A percentile compares a stretch with the other conserved stretches of the same genome.
phyloP scores from a whole-genome alignment of 495 filamentous ascomycete genomes.

The Aeminium ludgeri region DNA sequence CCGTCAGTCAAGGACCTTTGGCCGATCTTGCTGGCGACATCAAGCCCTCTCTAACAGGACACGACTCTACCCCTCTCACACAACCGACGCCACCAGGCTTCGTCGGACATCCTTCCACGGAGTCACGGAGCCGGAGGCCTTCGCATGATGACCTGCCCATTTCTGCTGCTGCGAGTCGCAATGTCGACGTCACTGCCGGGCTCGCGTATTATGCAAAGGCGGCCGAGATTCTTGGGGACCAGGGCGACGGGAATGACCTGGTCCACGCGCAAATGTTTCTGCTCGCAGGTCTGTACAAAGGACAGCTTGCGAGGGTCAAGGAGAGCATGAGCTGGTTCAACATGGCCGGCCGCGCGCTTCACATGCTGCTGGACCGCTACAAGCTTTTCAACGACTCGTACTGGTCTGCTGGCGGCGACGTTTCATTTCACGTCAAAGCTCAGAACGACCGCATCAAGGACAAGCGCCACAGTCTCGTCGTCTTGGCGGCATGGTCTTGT shows the following conservation, averaged over 20 bases:
- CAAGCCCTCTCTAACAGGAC: slow-evolving; percentile 2
- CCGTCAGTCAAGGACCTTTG: slow-evolving; percentile 31
- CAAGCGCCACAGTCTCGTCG: slow-evolving; percentile 14
- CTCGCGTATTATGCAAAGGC: slow-evolving; percentile 77
- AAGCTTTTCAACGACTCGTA: slow-evolving; percentile 19
- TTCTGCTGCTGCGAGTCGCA: slow-evolving; percentile 26
- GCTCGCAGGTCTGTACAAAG: slow-evolving; percentile 74
- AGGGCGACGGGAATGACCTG: slow-evolving; percentile 60
- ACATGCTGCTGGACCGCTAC: slow-evolving; percentile 61
- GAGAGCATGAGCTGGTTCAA: slow-evolving; percentile 83
- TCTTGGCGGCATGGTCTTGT: slow-evolving; percentile 78
- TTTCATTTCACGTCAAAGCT: slow-evolving; percentile 3
- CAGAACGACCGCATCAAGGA: slow-evolving; percentile 10
- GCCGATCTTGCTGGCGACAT: slow-evolving; percentile 1
- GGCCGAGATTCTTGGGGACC: slow-evolving; percentile 67
- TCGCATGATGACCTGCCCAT: slow-evolving; percentile 3
- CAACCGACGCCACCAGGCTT: slow-evolving; percentile 14
- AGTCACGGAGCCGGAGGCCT: slow-evolving; percentile 7
- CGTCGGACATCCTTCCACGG: slow-evolving; percentile 2
- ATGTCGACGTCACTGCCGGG: slow-evolving; percentile 79
- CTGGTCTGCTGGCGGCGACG: slow-evolving; percentile 15
- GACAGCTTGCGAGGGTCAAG: slow-evolving; percentile 70
- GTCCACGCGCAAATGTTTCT: slow-evolving; percentile 72
- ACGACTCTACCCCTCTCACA: slow-evolving; percentile 10
- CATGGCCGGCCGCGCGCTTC: slow-evolving; percentile 57